phyloP scores from a whole-genome alignment of 2,329 filamentous ascomycete species.

The Grosmannia penicillata region DNA sequence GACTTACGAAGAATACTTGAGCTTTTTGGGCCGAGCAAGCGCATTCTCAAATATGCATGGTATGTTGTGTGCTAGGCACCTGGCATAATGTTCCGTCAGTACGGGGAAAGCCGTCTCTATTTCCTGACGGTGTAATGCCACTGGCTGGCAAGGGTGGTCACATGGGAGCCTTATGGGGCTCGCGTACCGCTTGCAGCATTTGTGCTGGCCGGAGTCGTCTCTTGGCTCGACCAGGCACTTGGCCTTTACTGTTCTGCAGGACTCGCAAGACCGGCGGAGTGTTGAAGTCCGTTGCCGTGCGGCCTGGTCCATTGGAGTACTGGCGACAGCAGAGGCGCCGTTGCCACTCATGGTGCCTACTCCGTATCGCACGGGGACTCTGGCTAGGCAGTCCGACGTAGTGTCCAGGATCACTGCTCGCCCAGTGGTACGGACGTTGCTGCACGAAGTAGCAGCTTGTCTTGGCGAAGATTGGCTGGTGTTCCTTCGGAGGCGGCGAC shows the following conservation, averaged over 20 bases:
- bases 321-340: not conserved
- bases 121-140: too few species aligned
- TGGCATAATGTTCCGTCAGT: not conserved
- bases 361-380: too few species aligned
- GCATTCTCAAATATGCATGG: conserved; percentile 13
- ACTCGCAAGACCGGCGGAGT: conserved; percentile 12
- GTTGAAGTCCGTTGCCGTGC: conserved; percentile 8
- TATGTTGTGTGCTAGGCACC: conserved; percentile 8
- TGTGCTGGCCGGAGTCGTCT: conserved; percentile 1
- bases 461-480: too few species aligned
- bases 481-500: too few species aligned
- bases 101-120: too few species aligned
- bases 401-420: too few species aligned
- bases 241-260: conserved; percentile 12
- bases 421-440: too few species aligned
- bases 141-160: too few species aligned
- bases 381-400: too few species aligned
- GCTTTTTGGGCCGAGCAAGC: conserved; percentile 12
- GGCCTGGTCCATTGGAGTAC: not conserved
- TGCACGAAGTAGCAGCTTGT: too few species aligned
- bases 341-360: conserved; percentile 2
- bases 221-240: conserved; percentile 9
- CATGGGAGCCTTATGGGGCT: not conserved
- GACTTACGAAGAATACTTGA: conserved; percentile 10
- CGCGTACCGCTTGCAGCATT: conserved; percentile 10